Percentiles rank a stretch among this genome's conserved stretches.
Conservation (phyloP, 345 rosid species). For the Xanthoceras sorbifolium region DNA sequence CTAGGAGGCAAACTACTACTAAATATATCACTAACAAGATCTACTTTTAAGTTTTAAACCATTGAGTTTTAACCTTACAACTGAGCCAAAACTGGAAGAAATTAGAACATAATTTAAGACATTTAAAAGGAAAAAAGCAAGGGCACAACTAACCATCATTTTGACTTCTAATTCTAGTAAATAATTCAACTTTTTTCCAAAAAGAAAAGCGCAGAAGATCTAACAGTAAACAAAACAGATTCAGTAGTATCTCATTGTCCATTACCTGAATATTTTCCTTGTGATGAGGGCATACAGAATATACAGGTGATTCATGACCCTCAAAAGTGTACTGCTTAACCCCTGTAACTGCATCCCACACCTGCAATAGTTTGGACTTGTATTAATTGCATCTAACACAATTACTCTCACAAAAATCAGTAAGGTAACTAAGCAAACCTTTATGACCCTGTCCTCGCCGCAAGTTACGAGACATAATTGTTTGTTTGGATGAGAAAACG, state of each 20-base stretch:
- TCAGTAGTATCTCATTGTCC: conserved; percentile 12
- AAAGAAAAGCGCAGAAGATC: neutral
- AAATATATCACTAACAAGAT: neutral
- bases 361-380: conserved; percentile 47
- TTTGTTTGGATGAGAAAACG: conserved; percentile 76
- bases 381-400: conserved; percentile 20
- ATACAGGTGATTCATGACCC: conserved; percentile 92
- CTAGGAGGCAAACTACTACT: neutral
- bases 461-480: conserved; percentile 71
- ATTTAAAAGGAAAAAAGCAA: conserved; percentile 7
- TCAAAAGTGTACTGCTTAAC: conserved; percentile 50
- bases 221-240: conserved; percentile 1
- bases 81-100: neutral
- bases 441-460: conserved; percentile 77
- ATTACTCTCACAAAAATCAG: conserved; percentile 6
- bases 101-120: neutral
- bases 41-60: neutral
- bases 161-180: neutral
- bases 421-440: conserved; percentile 47
- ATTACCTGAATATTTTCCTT: conserved; percentile 83
- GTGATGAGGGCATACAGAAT: conserved; percentile 81
- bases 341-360: conserved; percentile 83
- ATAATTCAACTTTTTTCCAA: neutral
- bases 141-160: neutral
- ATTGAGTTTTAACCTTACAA: neutral